Conservation (phyloP, 768 basidiomycete species). For the Mycena filopes region DNA sequence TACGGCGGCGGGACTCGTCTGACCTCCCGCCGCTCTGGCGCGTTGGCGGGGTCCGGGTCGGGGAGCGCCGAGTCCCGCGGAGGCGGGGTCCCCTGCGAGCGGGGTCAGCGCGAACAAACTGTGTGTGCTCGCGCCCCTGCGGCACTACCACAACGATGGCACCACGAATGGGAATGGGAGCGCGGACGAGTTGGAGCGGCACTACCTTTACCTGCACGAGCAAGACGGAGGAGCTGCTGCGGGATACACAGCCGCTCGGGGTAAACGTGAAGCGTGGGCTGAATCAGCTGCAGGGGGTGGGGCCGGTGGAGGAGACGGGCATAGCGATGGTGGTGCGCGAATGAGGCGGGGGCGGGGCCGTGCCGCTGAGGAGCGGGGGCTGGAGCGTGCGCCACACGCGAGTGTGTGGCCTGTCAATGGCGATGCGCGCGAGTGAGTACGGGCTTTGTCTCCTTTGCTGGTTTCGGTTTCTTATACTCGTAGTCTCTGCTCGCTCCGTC, state of each 20-base stretch:
- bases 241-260: conserved; percentile 80
- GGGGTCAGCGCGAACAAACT: not conserved
- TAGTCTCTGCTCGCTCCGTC: too few species aligned
- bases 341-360: conserved; percentile 8
- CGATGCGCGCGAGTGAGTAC: conserved; percentile 21
- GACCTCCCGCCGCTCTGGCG: conserved; percentile 36
- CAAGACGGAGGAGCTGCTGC: conserved; percentile 79
- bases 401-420: conserved; percentile 31
- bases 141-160: conserved; percentile 5
- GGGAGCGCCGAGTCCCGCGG: conserved; percentile 24
- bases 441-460: not conserved
- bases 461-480: too few species aligned
- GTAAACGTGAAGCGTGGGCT: conserved; percentile 76
- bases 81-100: conserved; percentile 31
- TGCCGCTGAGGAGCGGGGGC: conserved; percentile 29
- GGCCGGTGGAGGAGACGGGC: too few species aligned
- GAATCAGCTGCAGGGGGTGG: conserved; percentile 72
- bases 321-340: conserved; percentile 10
- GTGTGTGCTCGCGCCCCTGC: conserved; percentile 24
- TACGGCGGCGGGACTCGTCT: too few species aligned
- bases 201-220: conserved; percentile 70
- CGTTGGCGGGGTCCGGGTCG: conserved; percentile 36
- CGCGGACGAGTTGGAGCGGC: too few species aligned
- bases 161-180: conserved; percentile 22
- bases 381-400: conserved; percentile 20